Base-by-base conservation (phyloP, 23 red algal species). In the Gracilaria gracilis region DNA sequence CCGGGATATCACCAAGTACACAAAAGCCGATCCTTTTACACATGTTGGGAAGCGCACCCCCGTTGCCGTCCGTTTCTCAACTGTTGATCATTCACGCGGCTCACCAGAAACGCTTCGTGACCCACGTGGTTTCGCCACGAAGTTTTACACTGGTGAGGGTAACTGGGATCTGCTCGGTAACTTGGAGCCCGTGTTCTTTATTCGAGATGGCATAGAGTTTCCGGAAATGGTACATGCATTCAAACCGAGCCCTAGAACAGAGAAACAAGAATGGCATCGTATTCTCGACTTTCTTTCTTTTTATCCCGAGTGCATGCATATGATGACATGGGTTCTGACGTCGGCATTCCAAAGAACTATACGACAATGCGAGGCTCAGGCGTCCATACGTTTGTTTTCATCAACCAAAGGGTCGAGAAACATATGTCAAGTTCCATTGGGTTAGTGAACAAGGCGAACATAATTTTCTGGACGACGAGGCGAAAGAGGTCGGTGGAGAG, bases 351-450 rank as follows among this genome's bases (percentile, higher is more conserved):
- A 17, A 87, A 57, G 82, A 93, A 96, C 20, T 96, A 96, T 80
- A 87, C 84, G 20, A 87, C 88, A 24, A 98, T 96, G 97, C 93
- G 85, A 38, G 97, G 97, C 0, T 54, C 84, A 17, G 93, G 97
- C 11, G 97, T 98, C 14, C 94, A 98, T 51, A 91, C 97, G 11
- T 98, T 96, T 93, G 65, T 92, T 6, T 40, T 98, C 11, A 77
- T 98, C 32, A 96, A 92, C 4, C 57, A 64, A 9, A 89, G 38
- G 94, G 97, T 37, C 90, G 81, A 50, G 93, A 86, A 55, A 95
- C 93, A 36, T 98, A 98, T 58, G 97, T 98, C 31, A 95, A 95
- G 46, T 98, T 98, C 79, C 94, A 98, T 48, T 98, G 97, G 97
- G 69, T 87, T 33, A 82, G 90, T 55, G 93, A 90, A 69, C 86